Conservation (phyloP, 305 asterid species). For the Fraxinus sp. region DNA sequence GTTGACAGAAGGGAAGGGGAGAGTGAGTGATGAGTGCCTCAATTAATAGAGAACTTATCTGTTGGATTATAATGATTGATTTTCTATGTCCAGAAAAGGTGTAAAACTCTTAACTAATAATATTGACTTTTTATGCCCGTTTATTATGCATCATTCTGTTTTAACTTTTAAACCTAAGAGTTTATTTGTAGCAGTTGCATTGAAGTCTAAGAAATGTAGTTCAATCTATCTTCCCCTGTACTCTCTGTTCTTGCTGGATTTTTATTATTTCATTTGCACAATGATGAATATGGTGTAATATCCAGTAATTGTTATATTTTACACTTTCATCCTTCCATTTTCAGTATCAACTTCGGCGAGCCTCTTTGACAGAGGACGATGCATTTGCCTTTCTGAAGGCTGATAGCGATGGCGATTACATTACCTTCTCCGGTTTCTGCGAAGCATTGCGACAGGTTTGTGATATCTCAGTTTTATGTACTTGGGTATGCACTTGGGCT, state of each 20-base stretch:
- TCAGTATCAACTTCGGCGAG: conserved; percentile 74
- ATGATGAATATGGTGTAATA: neutral
- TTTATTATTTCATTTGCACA: neutral
- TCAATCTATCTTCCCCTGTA: neutral
- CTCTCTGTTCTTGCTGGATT: neutral
- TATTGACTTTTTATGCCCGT: neutral
- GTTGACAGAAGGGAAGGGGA: neutral
- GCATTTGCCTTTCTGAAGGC: conserved; percentile 87
- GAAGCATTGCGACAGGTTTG: conserved; percentile 78
- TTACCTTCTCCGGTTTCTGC: conserved; percentile 73
- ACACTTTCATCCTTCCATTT: conserved; percentile 9
- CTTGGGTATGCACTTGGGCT: neutral
- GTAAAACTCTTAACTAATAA: neutral
- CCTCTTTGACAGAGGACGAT: conserved; percentile 75
- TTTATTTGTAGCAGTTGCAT: neutral
- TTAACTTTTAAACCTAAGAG: neutral
- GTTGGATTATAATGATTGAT: neutral
- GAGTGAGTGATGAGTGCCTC: neutral
- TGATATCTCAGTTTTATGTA: neutral
- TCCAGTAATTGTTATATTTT: neutral
- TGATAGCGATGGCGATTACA: conserved; percentile 66
- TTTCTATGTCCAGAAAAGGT: neutral
- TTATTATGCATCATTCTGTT: neutral
- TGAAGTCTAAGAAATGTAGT: neutral
- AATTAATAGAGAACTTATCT: neutral